Evolutionary conservation across 2,329 filamentous ascomycete genomes (phyloP), one percentile per base, ranked within the genome.

Genomic region (Xylariaceae sp.): DNA sequence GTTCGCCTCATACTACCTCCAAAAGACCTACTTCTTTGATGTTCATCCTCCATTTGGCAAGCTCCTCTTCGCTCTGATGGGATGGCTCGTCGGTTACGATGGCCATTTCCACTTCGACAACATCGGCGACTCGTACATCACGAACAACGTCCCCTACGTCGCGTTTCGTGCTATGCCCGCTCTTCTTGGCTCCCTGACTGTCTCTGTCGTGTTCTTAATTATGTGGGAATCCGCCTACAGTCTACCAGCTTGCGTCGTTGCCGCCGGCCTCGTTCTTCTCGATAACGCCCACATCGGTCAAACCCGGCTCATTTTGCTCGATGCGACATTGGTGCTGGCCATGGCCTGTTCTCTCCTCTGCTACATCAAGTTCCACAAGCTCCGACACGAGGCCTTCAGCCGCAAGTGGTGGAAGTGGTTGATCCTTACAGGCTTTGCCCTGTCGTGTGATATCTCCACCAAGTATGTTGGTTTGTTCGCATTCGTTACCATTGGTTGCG

Each of bases 341-440:
- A 97, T 99, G 92, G 92, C 94, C 4, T 88, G 94, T 76, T 96
- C 92, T 74, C 82, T 99, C 58, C 82, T 97, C 58, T 92, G 85
- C 80, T 99, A 99, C 76, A 88, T 99, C 76, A 91, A 92, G 68
- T 99, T 97, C 78, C 97, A 97, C 81, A 99, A 97, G 82, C 80
- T 93, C 67, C 85, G 94, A 67, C 92, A 97, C 69, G 82, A 87
- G 65, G 83, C 94, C 2, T 99, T 99, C 74, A 86, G 89, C 61
- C 85, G 92, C 63, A 97, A 99, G 78, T 99, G 94, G 94, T 99
- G 94, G 94, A 99, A 99, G 77, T 99, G 94, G 94, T 84, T 99
- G 61, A 85, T 99, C 63, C 77, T 97, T 69, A 99, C 94, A 6
- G 94, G 94, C 61, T 93, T 99, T 73, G 88, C 88, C 61, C 83